Conservation (phyloP, 352 stramenopile species). For the Pythium monospermum region DNA sequence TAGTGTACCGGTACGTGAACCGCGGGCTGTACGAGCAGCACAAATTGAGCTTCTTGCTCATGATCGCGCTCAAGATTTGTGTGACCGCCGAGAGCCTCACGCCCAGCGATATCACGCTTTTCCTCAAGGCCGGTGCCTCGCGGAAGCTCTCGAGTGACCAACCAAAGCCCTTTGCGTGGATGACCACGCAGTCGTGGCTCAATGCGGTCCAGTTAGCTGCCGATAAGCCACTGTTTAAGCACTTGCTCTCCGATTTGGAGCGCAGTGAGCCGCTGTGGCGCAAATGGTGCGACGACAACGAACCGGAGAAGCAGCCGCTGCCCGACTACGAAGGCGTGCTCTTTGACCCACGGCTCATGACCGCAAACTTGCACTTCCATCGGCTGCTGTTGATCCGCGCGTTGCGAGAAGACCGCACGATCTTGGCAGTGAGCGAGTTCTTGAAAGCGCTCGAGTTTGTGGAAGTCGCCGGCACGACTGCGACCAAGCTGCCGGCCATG, state of each 20-base stretch:
- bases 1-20: conserved; percentile 71
- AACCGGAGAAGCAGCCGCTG: conserved; percentile 50
- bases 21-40: conserved; percentile 72
- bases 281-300: conserved; percentile 79
- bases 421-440: conserved; percentile 64
- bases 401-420: conserved; percentile 69
- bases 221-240: conserved; percentile 63
- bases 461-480: conserved; percentile 31
- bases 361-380: conserved; percentile 63
- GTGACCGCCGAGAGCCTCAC: conserved; percentile 54
- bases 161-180: conserved; percentile 69
- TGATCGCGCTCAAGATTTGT: conserved; percentile 73
- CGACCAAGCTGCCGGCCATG: conserved; percentile 48
- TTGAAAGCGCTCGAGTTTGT: conserved; percentile 57
- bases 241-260: conserved; percentile 57
- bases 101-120: conserved; percentile 51
- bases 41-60: conserved; percentile 69
- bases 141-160: conserved; percentile 59
- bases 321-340: conserved; percentile 67
- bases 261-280: conserved; percentile 64
- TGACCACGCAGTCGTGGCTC: conserved; percentile 57
- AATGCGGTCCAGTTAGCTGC: conserved; percentile 66
- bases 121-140: conserved; percentile 66
- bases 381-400: conserved; percentile 60
- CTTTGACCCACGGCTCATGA: conserved; percentile 60